A percentile compares a stretch with the other conserved stretches of the same genome.
phyloP scores from a whole-genome alignment of 108 stramenopile species.

The Skeletonema grethae region DNA sequence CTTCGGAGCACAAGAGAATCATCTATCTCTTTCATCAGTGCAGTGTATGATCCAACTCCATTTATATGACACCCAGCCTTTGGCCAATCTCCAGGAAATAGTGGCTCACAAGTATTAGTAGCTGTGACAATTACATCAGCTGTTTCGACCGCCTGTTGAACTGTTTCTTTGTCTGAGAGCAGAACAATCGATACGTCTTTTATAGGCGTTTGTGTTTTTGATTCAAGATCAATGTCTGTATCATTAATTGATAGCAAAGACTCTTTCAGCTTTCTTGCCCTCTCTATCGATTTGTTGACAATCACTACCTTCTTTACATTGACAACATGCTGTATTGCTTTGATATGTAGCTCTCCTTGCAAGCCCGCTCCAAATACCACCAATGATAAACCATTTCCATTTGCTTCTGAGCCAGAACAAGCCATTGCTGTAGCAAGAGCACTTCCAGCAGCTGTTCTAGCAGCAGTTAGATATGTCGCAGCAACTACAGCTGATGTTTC shows the following conservation, averaged over 20 bases:
- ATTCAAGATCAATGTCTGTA: slow-evolving; percentile 11
- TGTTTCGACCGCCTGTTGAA: slow-evolving; percentile 43
- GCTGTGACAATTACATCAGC: slow-evolving; percentile 69
- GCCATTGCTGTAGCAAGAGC: slow-evolving; percentile 65
- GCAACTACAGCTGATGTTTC: slow-evolving; percentile 65
- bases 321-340: slow-evolving; percentile 55
- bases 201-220: slow-evolving; percentile 7
- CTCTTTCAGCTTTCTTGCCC: slow-evolving; percentile 54
- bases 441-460: slow-evolving; percentile 79
- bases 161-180: slow-evolving; percentile 40
- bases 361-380: slow-evolving; percentile 83
- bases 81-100: slow-evolving; percentile 54
- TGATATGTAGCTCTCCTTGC: slow-evolving; percentile 78
- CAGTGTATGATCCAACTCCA: slow-evolving; percentile 77
- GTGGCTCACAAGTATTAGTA: slow-evolving; percentile 71
- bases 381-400: slow-evolving; percentile 33
- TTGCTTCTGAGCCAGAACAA: slow-evolving; percentile 6
- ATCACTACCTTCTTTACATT: slow-evolving; percentile 62
- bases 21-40: slow-evolving; percentile 75
- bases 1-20: slow-evolving; percentile 30
- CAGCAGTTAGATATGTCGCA: slow-evolving; percentile 81
- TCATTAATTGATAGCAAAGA: slow-evolving; percentile 14
- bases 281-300: slow-evolving; percentile 64
- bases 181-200: slow-evolving; percentile 34
- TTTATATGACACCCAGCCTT: slow-evolving; percentile 68